phyloP scores from a whole-genome alignment of 371 early-diverging fungal genomes.

The Mortierella sp. region DNA sequence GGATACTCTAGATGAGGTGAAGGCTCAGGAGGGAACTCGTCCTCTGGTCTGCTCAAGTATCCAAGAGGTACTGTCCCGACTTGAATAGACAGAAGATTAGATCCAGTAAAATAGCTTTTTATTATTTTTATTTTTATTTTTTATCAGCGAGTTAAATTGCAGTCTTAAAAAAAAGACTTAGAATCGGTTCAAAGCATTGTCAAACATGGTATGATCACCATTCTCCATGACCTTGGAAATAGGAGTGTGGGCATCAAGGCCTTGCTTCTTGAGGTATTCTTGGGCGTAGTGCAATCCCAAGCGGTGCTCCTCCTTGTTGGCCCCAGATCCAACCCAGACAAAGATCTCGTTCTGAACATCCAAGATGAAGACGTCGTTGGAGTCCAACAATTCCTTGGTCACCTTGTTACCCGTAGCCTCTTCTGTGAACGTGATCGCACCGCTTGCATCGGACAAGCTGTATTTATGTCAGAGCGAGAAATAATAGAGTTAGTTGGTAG shows the following conservation, averaged over 20 bases:
- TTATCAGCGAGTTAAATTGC: no score
- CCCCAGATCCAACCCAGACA: conserved; percentile 81
- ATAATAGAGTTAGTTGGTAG: background rate
- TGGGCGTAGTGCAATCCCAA: conserved; percentile 74
- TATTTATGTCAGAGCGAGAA: background rate
- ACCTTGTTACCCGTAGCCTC: conserved; percentile 76
- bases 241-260: conserved; percentile 69
- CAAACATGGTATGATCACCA: conserved; percentile 70
- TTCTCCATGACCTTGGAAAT: conserved; percentile 80
- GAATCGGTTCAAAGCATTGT: conserved; percentile 56
- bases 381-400: conserved; percentile 68
- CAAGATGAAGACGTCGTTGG: conserved; percentile 83
- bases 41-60: conserved; percentile 34
- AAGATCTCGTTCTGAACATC: conserved; percentile 77
- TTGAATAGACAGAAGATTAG: conserved; percentile 14
- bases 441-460: conserved; percentile 58
- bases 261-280: conserved; percentile 65
- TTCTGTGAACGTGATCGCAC: conserved; percentile 56
- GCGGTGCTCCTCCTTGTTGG: conserved; percentile 70
- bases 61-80: conserved; percentile 34
- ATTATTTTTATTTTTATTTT: background rate
- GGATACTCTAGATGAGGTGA: conserved; percentile 25
- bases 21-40: conserved; percentile 6
- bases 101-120: background rate
- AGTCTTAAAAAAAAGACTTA: conserved; percentile 4